Evolutionary conservation across 2,329 filamentous ascomycete species (phyloP).

Genomic region (Ceratocystis eucalypticola): DNA sequence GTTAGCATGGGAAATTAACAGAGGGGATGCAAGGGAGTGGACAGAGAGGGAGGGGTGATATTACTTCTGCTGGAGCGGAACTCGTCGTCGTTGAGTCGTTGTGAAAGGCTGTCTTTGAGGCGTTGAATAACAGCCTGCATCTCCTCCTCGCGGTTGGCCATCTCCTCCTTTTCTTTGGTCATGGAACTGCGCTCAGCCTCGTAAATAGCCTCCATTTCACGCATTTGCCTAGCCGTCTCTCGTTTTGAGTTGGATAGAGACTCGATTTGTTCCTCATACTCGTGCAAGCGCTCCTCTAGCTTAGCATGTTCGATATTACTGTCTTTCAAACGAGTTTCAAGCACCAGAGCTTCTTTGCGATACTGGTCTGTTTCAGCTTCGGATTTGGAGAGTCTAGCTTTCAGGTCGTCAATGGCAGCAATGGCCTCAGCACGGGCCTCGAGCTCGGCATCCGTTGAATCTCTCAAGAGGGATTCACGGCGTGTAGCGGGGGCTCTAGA

Average conservation of each 20-base stretch:
- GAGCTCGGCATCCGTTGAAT: constrained; percentile 41
- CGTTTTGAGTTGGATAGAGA: constrained; percentile 70
- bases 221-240: constrained; percentile 66
- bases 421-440: constrained; percentile 68
- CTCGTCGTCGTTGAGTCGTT: constrained; percentile 45
- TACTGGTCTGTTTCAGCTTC: constrained; percentile 66
- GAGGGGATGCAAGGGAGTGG: not conserved
- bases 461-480: constrained; percentile 35
- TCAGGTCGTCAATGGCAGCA: constrained; percentile 69
- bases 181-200: constrained; percentile 79
- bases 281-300: constrained; percentile 77
- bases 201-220: constrained; percentile 86
- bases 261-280: constrained; percentile 73
- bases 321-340: constrained; percentile 79
- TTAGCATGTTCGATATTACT: constrained; percentile 68
- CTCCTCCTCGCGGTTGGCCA: constrained; percentile 71
- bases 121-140: constrained; percentile 82
- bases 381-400: constrained; percentile 66
- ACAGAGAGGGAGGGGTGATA: not conserved
- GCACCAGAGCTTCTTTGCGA: constrained; percentile 69
- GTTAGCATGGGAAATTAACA: not conserved
- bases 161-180: constrained; percentile 84
- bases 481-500: constrained; percentile 58
- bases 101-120: constrained; percentile 75
- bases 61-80: constrained; percentile 18